A percentile compares a stretch with the other conserved stretches of the same genome.
These are phyloP conservation scores for Monosporozyma aquatica DNA, from an alignment of 805 yeast genomes.

Conservation along the genomic window DNA sequence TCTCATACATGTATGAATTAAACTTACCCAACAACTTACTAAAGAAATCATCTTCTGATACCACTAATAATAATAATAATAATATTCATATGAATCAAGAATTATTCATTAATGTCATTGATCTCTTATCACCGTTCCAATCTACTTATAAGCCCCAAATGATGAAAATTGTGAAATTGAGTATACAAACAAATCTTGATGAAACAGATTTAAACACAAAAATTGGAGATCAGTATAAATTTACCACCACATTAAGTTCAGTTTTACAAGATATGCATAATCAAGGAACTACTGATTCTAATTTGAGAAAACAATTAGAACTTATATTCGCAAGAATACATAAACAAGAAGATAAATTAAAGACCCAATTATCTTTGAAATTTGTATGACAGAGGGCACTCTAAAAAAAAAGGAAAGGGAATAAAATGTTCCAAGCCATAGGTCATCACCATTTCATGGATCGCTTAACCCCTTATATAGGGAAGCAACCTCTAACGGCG, in stretches of 20 bases:
- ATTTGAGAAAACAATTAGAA: slow-evolving; percentile 11
- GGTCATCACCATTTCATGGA: slow-evolving; percentile 98
- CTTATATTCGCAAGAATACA: slow-evolving; percentile 11
- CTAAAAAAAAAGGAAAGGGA: background rate
- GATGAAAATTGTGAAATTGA: slow-evolving; percentile 18
- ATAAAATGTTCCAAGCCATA: slow-evolving; percentile 61
- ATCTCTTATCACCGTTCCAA: slow-evolving; percentile 11
- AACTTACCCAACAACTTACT: slow-evolving; percentile 15
- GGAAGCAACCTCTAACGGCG: slow-evolving; percentile 90
- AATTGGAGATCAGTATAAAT: slow-evolving; percentile 16
- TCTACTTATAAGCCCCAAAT: slow-evolving; percentile 1
- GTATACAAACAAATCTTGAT: slow-evolving; percentile 18
- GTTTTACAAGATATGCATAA: slow-evolving; percentile 17
- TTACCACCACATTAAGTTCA: slow-evolving; percentile 22
- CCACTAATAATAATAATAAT: background rate
- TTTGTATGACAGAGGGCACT: slow-evolving; percentile 12
- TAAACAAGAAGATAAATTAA: slow-evolving; percentile 20
- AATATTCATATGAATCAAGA: slow-evolving; percentile 11
- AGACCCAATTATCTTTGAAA: slow-evolving; percentile 22
- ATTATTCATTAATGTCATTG: slow-evolving; percentile 15
- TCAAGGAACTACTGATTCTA: background rate
- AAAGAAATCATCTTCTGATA: slow-evolving; percentile 1
- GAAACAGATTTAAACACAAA: slow-evolving; percentile 7
- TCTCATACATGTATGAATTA: slow-evolving; percentile 11
- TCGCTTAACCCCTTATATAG: slow-evolving; percentile 42